phyloP scores from a whole-genome alignment of 352 stramenopile genomes.

The Pythium dissimile region DNA sequence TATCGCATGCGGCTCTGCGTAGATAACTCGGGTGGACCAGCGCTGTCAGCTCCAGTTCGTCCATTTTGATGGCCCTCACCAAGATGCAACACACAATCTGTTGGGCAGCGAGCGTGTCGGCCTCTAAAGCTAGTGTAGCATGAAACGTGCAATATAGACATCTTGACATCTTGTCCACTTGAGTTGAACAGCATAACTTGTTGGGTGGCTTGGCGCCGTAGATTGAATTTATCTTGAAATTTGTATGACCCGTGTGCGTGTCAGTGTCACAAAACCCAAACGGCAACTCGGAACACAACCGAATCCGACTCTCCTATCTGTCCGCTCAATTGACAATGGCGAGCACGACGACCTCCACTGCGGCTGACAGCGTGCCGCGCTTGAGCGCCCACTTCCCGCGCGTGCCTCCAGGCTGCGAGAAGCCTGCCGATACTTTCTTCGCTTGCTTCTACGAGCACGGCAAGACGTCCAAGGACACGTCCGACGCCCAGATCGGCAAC shows the following conservation, averaged over 20 bases:
- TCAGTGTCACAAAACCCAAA: conserved; percentile 24
- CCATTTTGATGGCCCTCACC: too few species aligned
- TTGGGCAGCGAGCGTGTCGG: too few species aligned
- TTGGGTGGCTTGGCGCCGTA: not conserved
- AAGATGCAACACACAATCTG: too few species aligned
- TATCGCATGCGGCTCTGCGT: conserved; percentile 42
- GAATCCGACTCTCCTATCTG: too few species aligned
- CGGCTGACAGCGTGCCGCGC: conserved; percentile 30
- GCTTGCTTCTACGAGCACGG: conserved; percentile 79
- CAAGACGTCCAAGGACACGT: conserved; percentile 56
- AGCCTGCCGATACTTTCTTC: conserved; percentile 69
- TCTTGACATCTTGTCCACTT: not conserved
- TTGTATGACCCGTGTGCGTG: conserved; percentile 40
- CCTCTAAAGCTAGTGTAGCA: conserved; percentile 19
- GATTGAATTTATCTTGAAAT: conserved; percentile 29
- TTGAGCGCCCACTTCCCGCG: conserved; percentile 78
- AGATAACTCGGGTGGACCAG: conserved; percentile 47
- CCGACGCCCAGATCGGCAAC: conserved; percentile 63
- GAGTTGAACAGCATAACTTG: too few species aligned
- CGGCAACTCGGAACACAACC: conserved; percentile 7
- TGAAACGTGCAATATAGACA: conserved; percentile 18
- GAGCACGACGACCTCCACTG: not conserved
- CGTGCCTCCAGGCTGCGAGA: conserved; percentile 67
- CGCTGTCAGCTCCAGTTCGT: conserved; percentile 4
- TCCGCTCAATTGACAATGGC: too few species aligned